Conservation (phyloP, 2,329 filamentous ascomycete species). For the Stachybotrys echinatus region DNA sequence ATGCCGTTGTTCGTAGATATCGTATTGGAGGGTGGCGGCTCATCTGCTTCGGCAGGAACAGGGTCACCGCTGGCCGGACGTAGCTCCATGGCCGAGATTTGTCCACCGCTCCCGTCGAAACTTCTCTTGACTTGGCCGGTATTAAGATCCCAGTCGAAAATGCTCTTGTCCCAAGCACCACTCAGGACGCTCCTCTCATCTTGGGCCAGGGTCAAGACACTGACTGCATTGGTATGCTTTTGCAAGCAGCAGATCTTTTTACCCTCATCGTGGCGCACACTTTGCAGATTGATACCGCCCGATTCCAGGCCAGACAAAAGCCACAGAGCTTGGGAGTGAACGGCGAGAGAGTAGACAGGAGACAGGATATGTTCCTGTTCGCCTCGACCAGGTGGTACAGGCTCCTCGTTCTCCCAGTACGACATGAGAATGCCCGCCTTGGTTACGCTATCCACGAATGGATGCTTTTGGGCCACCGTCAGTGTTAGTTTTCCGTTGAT, state of each 20-base stretch:
- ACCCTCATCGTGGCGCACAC: conserved; percentile 89
- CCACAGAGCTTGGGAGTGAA: conserved; percentile 88
- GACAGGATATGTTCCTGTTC: conserved; percentile 64
- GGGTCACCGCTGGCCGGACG: conserved; percentile 71
- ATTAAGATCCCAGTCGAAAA: conserved; percentile 93
- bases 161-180: conserved; percentile 93
- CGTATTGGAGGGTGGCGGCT: conserved; percentile 57
- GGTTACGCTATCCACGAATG: conserved; percentile 94
- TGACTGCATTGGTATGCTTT: conserved; percentile 87
- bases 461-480: conserved; percentile 92
- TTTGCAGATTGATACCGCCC: conserved; percentile 88
- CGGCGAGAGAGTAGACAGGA: conserved; percentile 89
- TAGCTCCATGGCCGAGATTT: conserved; percentile 84
- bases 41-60: conserved; percentile 67
- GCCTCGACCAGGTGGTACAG: conserved; percentile 34
- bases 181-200: conserved; percentile 87
- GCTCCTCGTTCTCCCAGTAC: conserved; percentile 98
- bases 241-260: conserved; percentile 78
- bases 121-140: conserved; percentile 70
- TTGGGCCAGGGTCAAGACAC: conserved; percentile 72
- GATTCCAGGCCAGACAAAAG: conserved; percentile 85
- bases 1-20: conserved; percentile 71
- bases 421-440: conserved; percentile 93
- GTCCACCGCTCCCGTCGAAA: conserved; percentile 72
- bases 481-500: conserved; percentile 91